Evolutionary conservation across 1,139 yeast genomes (phyloP), one percentile per base, ranked within the genome.

Genomic region (Blastobotrys aristatus): DNA sequence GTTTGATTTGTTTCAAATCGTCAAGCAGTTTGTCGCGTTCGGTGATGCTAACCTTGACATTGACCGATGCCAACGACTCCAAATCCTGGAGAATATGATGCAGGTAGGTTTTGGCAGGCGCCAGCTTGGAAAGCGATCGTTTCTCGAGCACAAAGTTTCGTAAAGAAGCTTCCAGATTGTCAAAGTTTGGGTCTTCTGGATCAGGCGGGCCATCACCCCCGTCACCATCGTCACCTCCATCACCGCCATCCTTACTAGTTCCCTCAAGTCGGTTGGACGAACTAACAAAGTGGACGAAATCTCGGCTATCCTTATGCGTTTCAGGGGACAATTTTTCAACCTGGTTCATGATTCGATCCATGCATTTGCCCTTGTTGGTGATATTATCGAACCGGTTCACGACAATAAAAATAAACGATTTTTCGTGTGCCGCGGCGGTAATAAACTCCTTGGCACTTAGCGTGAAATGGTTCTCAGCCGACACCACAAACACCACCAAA

Each of bases 401-500:
- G 17, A 94, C 97, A 62, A 94, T 89, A 62, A 94, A 94, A 45
- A 92, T 87, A 54, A 89, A 79, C 53, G 94, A 82, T 67, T 90
- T 92, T 60, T 94, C 99, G 47, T 83, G 82, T 1, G 96, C 92
- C 1, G 97, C 96, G 36, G 88, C 80, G 3, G 92, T 75, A 48
- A 94, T 87, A 59, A 94, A 94, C 60, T 94, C 98, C 58, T 88
- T 85, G 1, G 97, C 97, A 0, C 96, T 86, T 46, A 88, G 72
- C 0, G 99, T 94, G 61, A 94, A 85, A 64, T 92, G 97, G 59
- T 94, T 94, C 61, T 90, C 97, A 0, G 98, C 95, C 63, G 85
- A 86, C 4, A 94, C 96, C 4, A 94, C 98, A 70, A 94, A 94
- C 0, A 94, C 92, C 7, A 94, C 96, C 58, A 94, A 73, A 64